Evolutionary conservation across 2,329 filamentous ascomycete species (phyloP).

Genomic region (Xylaria sp.): DNA sequence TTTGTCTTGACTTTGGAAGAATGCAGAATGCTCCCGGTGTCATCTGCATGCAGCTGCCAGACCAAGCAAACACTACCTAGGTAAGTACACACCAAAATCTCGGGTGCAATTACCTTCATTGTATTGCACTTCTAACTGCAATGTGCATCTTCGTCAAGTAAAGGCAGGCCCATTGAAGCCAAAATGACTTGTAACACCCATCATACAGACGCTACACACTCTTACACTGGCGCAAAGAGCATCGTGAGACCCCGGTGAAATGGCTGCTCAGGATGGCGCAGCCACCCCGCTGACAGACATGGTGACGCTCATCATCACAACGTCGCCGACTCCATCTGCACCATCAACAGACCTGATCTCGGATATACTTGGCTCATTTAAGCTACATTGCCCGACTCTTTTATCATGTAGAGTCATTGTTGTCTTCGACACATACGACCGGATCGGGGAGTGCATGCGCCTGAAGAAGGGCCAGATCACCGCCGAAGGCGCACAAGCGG

Average conservation of each 20-base stretch:
- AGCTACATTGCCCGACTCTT: slow-evolving; percentile 54
- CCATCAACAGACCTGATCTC: slow-evolving; percentile 63
- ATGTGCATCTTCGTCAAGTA: not conserved
- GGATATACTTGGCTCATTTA: slow-evolving; percentile 58
- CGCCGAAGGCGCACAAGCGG: slow-evolving; percentile 54
- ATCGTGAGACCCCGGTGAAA: slow-evolving; percentile 21
- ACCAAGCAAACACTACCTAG: not conserved
- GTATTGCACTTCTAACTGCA: not conserved
- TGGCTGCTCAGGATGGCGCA: slow-evolving; percentile 27
- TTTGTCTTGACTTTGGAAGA: not conserved
- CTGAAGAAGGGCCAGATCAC: slow-evolving; percentile 66
- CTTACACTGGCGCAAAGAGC: not conserved
- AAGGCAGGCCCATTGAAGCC: not conserved
- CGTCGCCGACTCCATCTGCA: slow-evolving; percentile 64
- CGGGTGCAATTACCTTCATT: not conserved
- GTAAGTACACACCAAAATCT: not conserved
- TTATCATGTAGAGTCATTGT: slow-evolving; percentile 58
- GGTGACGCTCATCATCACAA: slow-evolving; percentile 62
- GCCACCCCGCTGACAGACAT: slow-evolving; percentile 24
- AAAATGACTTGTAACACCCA: slow-evolving; percentile 18
- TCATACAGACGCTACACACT: not conserved
- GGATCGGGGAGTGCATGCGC: slow-evolving; percentile 55
- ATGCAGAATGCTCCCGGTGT: not conserved
- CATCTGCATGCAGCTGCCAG: slow-evolving; percentile 26
- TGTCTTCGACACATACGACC: slow-evolving; percentile 64